phyloP scores from a whole-genome alignment of 2,329 filamentous ascomycete genomes.

The Colletotrichum tropicicola region DNA sequence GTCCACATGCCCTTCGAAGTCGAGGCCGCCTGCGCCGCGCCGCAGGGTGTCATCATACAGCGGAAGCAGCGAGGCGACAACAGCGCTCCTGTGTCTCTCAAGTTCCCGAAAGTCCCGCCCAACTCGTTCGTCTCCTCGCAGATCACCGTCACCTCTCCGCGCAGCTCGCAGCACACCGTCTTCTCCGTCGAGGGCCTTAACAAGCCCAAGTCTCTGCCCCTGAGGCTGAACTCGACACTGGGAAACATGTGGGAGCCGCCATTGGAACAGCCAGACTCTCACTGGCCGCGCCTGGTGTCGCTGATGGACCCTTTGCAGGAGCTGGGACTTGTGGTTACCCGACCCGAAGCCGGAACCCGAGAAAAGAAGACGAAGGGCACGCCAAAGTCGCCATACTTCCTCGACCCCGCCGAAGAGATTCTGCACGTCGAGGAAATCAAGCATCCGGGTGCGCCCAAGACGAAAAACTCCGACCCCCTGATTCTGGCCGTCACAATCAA shows the following conservation, averaged over 20 bases:
- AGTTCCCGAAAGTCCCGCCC: constrained; percentile 72
- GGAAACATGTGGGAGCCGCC: constrained; percentile 67
- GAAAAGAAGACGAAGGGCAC: constrained; percentile 47
- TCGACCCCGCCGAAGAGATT: constrained; percentile 83
- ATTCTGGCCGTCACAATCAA: constrained; percentile 86
- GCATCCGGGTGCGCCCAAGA: constrained; percentile 54
- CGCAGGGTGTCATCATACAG: constrained; percentile 86
- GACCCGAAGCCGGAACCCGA: constrained; percentile 52
- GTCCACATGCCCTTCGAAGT: constrained; percentile 96
- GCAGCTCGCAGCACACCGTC: constrained; percentile 57
- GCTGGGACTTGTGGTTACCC: constrained; percentile 80
- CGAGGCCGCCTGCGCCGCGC: constrained; percentile 83
- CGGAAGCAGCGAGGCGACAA: constrained; percentile 71
- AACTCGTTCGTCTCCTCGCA: constrained; percentile 86
- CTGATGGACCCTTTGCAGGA: constrained; percentile 88
- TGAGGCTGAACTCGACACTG: constrained; percentile 61
- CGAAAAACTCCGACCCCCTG: constrained; percentile 58
- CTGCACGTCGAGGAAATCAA: constrained; percentile 79
- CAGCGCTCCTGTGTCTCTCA: constrained; percentile 60
- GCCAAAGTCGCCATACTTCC: constrained; percentile 58
- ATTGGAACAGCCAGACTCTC: constrained; percentile 61
- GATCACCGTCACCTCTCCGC: constrained; percentile 58
- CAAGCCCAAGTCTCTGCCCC: constrained; percentile 62
- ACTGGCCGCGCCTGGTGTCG: constrained; percentile 81
- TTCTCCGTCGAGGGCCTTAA: constrained; percentile 68